Percentiles rank a stretch among this genome's conserved stretches.
These are phyloP conservation scores for Logfia minima DNA, from an alignment of 129 eudicot species.

Conservation along the genomic window DNA sequence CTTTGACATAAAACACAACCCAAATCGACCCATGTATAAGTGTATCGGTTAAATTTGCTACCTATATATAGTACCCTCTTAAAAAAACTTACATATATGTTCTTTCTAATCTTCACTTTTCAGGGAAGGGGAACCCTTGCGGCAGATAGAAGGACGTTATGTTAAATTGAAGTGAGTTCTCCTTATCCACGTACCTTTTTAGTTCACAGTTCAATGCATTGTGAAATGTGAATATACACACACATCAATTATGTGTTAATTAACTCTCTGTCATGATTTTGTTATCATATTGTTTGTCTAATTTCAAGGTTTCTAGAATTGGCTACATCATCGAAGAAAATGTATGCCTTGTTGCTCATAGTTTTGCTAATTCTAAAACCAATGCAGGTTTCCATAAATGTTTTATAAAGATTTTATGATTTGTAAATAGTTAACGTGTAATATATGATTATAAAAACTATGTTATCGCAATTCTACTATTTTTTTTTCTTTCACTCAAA, in stretches of 20 bases:
- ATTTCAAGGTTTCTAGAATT: not conserved
- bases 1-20: not conserved
- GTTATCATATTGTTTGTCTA: not conserved
- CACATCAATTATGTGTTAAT: not conserved
- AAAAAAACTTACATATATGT: not conserved
- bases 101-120: conserved; percentile 17
- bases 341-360: not conserved
- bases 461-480: not conserved
- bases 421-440: not conserved
- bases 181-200: not conserved
- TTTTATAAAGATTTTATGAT: not conserved
- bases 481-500: not conserved
- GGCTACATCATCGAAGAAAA: not conserved
- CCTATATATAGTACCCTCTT: conserved; percentile 2
- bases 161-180: conserved; percentile 76
- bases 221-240: not conserved
- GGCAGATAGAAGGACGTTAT: conserved; percentile 73
- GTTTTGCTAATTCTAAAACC: not conserved
- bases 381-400: not conserved
- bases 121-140: conserved; percentile 80
- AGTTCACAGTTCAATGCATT: not conserved
- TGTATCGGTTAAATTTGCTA: not conserved
- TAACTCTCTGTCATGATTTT: not conserved
- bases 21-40: not conserved
- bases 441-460: not conserved